Percentiles rank a stretch among this genome's conserved stretches.
phyloP scores from a whole-genome alignment of 352 stramenopile genomes.

The Phytophthora multivora region DNA sequence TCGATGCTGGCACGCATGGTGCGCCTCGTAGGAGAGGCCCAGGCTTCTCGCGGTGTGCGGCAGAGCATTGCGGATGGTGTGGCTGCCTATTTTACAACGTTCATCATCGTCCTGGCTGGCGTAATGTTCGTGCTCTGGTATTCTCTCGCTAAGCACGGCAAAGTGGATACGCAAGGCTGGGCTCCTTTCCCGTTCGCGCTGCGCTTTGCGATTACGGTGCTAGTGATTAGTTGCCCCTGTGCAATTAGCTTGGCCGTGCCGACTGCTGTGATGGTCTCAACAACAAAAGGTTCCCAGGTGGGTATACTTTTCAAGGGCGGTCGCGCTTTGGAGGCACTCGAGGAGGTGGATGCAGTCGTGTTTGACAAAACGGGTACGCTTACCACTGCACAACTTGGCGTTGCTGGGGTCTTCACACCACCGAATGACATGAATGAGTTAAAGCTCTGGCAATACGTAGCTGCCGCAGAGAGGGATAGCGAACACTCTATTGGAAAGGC shows the following conservation, averaged over 20 bases:
- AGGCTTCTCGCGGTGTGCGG: constrained; percentile 63
- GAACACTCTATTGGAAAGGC: constrained; percentile 73
- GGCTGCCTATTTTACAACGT: constrained; percentile 74
- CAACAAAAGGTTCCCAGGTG: constrained; percentile 76
- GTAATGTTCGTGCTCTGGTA: constrained; percentile 82
- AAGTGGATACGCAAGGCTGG: constrained; percentile 56
- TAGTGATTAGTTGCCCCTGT: constrained; percentile 81
- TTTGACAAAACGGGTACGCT: constrained; percentile 87
- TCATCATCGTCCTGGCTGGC: constrained; percentile 66
- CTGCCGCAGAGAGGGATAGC: constrained; percentile 57
- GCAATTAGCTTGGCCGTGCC: constrained; percentile 78
- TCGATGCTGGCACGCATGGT: constrained; percentile 82
- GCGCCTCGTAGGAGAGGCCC: constrained; percentile 71
- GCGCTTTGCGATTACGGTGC: constrained; percentile 79
- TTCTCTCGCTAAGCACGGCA: constrained; percentile 44
- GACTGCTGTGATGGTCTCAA: constrained; percentile 82
- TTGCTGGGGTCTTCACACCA: constrained; percentile 32
- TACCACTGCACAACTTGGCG: constrained; percentile 58
- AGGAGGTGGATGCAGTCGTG: constrained; percentile 71
- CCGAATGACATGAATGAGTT: constrained; percentile 2
- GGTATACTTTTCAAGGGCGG: constrained; percentile 86
- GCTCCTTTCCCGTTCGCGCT: constrained; percentile 71
- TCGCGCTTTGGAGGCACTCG: constrained; percentile 66
- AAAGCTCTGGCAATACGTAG: constrained; percentile 52
- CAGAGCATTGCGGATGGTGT: constrained; percentile 73